phyloP scores from a whole-genome alignment of 2,329 filamentous ascomycete genomes.

The Grosmannia huntii region DNA sequence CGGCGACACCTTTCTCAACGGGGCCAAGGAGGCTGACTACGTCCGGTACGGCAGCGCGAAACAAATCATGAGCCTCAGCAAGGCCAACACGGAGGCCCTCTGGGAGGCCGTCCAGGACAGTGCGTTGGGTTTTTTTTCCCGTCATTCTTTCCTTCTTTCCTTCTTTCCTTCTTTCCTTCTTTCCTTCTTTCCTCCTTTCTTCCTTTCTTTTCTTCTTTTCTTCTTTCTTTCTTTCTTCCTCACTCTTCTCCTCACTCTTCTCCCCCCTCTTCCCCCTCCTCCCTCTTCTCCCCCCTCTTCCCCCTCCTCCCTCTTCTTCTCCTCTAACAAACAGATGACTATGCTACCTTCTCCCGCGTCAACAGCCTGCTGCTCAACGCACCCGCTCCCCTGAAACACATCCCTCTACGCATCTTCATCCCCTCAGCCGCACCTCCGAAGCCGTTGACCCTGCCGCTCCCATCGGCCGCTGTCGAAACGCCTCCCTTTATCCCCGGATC shows the following conservation, averaged over 20 bases:
- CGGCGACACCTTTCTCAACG: conserved; percentile 50
- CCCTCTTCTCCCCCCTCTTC: not conserved
- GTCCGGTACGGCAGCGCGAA: conserved; percentile 79
- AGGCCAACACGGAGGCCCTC: conserved; percentile 67
- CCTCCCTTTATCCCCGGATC: conserved; percentile 25
- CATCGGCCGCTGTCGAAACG: conserved; percentile 5
- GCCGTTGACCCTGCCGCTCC: conserved; percentile 14
- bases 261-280: not conserved
- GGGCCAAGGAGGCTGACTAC: conserved; percentile 67
- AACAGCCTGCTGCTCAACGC: conserved; percentile 66
- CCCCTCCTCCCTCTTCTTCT: not conserved
- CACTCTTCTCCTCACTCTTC: not conserved
- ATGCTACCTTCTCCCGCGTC: conserved; percentile 57
- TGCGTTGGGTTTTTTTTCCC: conserved; percentile 23
- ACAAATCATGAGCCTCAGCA: conserved; percentile 78
- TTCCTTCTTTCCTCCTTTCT: not conserved
- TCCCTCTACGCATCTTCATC: conserved; percentile 84
- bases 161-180: not conserved
- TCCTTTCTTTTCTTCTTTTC: not conserved
- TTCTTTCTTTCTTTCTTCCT: too few species aligned
- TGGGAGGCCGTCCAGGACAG: conserved; percentile 71
- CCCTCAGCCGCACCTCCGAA: conserved; percentile 44
- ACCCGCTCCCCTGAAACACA: conserved; percentile 60
- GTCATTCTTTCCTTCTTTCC: not conserved
- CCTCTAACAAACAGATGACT: conserved; percentile 46